These are phyloP conservation scores for Asterella californica DNA, from an alignment of 225 moss, liverwort and hornwort genomes.

Conservation along the genomic window DNA sequence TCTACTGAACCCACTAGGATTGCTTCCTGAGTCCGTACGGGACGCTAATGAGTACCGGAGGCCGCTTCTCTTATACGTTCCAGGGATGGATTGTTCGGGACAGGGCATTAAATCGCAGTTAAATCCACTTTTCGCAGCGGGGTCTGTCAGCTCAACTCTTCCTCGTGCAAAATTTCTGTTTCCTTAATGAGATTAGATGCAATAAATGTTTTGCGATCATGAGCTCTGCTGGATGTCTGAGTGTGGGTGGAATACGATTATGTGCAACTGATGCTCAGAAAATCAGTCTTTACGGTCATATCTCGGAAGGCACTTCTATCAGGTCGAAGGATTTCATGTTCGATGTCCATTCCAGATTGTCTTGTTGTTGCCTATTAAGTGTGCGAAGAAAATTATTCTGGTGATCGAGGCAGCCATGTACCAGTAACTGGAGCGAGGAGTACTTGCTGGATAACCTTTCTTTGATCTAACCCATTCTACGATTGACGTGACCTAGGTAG, in stretches of 20 bases:
- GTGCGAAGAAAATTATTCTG: too few relatives aligned
- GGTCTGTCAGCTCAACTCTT: constrained; percentile 36
- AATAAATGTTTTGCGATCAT: too few relatives aligned
- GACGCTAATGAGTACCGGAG: constrained; percentile 20
- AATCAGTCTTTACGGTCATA: too few relatives aligned
- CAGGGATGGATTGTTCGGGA: constrained; percentile 92
- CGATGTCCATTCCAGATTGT: not conserved
- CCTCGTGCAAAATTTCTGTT: not conserved
- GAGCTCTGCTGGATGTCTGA: too few relatives aligned
- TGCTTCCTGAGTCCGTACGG: constrained; percentile 16
- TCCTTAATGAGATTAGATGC: not conserved
- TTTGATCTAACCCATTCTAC: not conserved
- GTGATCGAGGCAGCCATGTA: too few relatives aligned
- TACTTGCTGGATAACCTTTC: too few relatives aligned
- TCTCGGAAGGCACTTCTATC: too few relatives aligned
- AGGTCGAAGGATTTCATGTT: not conserved
- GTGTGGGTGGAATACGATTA: too few relatives aligned
- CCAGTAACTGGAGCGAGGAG: too few relatives aligned
- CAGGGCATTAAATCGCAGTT: constrained; percentile 77
- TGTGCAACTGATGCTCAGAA: too few relatives aligned
- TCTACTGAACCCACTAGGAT: constrained; percentile 47
- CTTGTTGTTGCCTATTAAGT: not conserved
- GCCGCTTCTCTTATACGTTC: constrained; percentile 79
- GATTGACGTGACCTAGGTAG: too few relatives aligned
- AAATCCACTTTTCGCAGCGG: constrained; percentile 52